These are phyloP conservation scores for Paraphaeosphaeria minitans DNA, from an alignment of 2,329 filamentous ascomycete species.

Conservation along the genomic window DNA sequence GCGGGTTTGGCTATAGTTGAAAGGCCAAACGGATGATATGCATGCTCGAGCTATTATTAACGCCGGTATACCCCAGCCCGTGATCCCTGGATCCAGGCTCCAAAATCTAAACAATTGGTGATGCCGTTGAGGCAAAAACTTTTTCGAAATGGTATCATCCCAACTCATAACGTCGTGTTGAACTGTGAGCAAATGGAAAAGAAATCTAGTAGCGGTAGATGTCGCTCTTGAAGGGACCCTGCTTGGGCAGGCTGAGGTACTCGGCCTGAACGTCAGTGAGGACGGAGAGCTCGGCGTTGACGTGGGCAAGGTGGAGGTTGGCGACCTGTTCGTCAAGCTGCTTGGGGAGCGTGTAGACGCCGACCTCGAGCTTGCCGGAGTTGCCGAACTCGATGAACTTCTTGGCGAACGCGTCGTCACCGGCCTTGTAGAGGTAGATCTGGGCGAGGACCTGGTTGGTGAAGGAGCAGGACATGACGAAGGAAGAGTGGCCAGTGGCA, in stretches of 20 bases:
- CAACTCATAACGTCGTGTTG: slow-evolving; percentile 65
- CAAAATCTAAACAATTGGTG: slow-evolving; percentile 29
- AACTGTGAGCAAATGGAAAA: slow-evolving; percentile 45
- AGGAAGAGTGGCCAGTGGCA: slow-evolving; percentile 98
- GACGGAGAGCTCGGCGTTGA: slow-evolving; percentile 90
- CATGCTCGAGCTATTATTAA: slow-evolving; percentile 28
- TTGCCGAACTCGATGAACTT: slow-evolving; percentile 98
- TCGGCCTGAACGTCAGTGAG: slow-evolving; percentile 88
- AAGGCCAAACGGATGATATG: slow-evolving; percentile 45
- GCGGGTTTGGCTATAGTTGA: slow-evolving; percentile 44
- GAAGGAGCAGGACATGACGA: slow-evolving; percentile 99
- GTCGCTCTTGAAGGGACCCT: slow-evolving; percentile 96
- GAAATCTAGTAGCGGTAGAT: slow-evolving; percentile 65
- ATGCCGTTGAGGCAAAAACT: slow-evolving; percentile 69
- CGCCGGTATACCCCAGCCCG: slow-evolving; percentile 30
- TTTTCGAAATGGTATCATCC: slow-evolving; percentile 60
- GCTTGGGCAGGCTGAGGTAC: slow-evolving; percentile 83
- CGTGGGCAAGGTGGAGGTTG: slow-evolving; percentile 87
- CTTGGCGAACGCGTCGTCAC: slow-evolving; percentile 82
- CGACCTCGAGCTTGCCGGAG: slow-evolving; percentile 84
- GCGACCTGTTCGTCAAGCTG: slow-evolving; percentile 99
- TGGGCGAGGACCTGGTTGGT: slow-evolving; percentile 99
- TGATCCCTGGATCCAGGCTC: slow-evolving; percentile 31
- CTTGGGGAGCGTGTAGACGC: slow-evolving; percentile 98
- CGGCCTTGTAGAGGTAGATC: slow-evolving; percentile 96